Evolutionary conservation across 768 basidiomycete species (phyloP), one percentile per base, ranked within the genome.

Genomic region (Calvatia gigantea): DNA sequence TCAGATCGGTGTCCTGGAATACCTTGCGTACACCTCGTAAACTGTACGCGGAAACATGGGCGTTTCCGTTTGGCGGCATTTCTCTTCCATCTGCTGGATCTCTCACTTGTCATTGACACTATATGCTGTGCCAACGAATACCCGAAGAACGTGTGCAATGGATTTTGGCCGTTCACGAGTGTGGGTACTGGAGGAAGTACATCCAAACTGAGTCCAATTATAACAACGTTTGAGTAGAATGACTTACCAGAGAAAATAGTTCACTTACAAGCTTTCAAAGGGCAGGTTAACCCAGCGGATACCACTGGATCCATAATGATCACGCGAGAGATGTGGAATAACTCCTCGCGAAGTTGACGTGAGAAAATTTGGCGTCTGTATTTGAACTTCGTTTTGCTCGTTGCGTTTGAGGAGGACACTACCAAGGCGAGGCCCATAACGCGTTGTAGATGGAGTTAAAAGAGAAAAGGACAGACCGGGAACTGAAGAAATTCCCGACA

Each of bases 181-280:
- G 83, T 87, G 8, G 87, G 88, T 0, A 86, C 66, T 0, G 91
- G 90, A 0, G 87, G 85, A 0, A 59, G 70, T 41, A 79, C 80
- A 59, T 91, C 89, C 39, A 93, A 65, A 68, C 91, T 78, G 56
- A 57, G 47, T 35, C 45, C 33, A 17, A 56, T 41, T 51, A 27
- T 32, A 43, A 17, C 29, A 47, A 53, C 52, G 38, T 60, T 35
- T 32, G 41, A 48, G 19, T n/a, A 43, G 12, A 44, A 25, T 17
- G 47, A 43, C 54, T 42, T 43, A 57, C 50, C 35, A 21, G 5
- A 33, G 27, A 7, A 47, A 2, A 27, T 14, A 9, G 1, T 15
- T 15, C 7, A 77, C 85, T 80, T 69, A 92, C 91, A 92, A 93
- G 17, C 84, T 79, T 69, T 93, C 91, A 63, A 91, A 92, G 0